Conservation (phyloP, 129 eudicot genomes). For the Artemisia argyi region DNA sequence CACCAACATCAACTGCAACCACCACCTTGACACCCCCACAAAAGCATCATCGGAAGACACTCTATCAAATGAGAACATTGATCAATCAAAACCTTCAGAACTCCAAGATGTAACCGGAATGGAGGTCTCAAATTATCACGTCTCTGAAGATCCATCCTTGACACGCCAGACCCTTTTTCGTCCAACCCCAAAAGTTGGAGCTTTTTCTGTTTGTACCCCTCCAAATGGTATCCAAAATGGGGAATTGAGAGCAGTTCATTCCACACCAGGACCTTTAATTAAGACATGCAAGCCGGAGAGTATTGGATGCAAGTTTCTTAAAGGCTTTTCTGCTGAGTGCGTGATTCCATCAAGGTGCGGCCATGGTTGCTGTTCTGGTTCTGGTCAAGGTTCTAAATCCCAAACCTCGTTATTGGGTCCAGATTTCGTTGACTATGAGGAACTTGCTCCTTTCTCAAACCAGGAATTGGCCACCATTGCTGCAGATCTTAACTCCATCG, state of each 20-base stretch:
- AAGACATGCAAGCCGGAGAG: conserved; percentile 43
- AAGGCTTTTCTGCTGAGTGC: conserved; percentile 41
- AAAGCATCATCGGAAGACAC: conserved; percentile 51
- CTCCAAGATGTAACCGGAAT: conserved; percentile 1
- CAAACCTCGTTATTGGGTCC: conserved; percentile 60
- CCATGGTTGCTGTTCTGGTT: conserved; percentile 64
- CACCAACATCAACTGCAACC: conserved; percentile 22
- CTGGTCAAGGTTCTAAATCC: conserved; percentile 16
- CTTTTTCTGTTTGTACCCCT: conserved; percentile 51
- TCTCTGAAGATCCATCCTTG: conserved; percentile 21
- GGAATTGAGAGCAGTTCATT: conserved; percentile 21
- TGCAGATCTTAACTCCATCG: conserved; percentile 60
- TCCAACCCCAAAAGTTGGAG: conserved; percentile 55
- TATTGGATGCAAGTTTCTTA: conserved; percentile 45
- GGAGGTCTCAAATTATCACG: conserved; percentile 6
- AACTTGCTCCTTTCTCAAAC: conserved; percentile 45
- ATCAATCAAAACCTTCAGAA: conserved; percentile 32
- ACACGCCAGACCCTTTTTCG: conserved; percentile 30
- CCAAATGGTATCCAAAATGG: conserved; percentile 20
- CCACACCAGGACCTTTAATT: conserved; percentile 58
- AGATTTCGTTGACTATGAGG: conserved; percentile 76
- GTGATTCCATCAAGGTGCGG: conserved; percentile 62
- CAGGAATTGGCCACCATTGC: conserved; percentile 60
- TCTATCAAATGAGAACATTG: conserved; percentile 43
- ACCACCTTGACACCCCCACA: conserved; percentile 32